Percentiles rank a stretch among this genome's conserved stretches.
phyloP scores from a whole-genome alignment of 2,329 filamentous ascomycete species.

The Sclerotinia glacialis region DNA sequence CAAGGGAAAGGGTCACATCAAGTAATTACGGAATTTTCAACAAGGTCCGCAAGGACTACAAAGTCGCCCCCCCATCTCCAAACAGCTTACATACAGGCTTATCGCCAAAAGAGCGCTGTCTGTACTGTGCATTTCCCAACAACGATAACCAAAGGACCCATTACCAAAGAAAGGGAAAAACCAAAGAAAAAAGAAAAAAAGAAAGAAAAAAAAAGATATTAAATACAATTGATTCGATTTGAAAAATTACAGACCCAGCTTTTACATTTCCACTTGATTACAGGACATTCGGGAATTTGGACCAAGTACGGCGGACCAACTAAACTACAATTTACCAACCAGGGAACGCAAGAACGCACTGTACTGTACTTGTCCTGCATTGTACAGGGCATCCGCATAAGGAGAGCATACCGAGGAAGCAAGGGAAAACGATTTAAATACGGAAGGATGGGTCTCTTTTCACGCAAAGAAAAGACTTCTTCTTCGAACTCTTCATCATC shows the following conservation, averaged over 20 bases:
- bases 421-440: constrained; percentile 9
- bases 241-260: neutral
- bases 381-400: constrained; percentile 19
- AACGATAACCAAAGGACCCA: constrained; percentile 14
- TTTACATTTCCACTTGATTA: neutral
- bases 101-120: constrained; percentile 15
- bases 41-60: constrained; percentile 21
- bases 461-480: constrained; percentile 36
- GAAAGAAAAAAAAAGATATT: neutral
- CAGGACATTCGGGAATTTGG: constrained; percentile 16
- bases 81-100: constrained; percentile 13
- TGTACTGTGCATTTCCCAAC: constrained; percentile 15
- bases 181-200: no score
- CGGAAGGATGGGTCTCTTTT: constrained; percentile 37
- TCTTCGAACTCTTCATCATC: constrained; percentile 28
- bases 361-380: neutral
- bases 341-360: constrained; percentile 15
- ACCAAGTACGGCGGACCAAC: constrained; percentile 5
- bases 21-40: neutral
- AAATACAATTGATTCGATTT: neutral
- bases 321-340: neutral
- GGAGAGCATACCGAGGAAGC: constrained; percentile 8
- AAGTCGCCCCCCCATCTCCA: neutral
- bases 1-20: constrained; percentile 11
- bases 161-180: no score